Evolutionary conservation across 257 asterid genomes (phyloP), one percentile per base, ranked within the genome.

Genomic region (Mentha longifolia): DNA sequence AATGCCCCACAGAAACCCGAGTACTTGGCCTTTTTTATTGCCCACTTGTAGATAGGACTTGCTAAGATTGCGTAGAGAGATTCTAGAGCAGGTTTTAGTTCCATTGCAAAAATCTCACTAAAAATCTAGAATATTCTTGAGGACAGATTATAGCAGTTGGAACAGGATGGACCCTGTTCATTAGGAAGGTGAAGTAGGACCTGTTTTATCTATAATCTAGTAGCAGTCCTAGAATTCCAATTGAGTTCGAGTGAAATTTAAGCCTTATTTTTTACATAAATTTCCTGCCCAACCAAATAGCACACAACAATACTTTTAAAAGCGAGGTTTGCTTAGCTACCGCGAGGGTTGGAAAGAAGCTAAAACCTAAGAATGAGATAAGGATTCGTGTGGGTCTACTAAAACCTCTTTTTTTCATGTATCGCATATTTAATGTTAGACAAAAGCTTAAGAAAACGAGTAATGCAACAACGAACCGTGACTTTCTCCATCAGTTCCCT

Each of bases 401-500:
- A 37, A 61, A 37, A 51, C 62, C 50, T 51, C 51, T 22, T 43
- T 9, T 9, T 68, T 33, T n/a, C 59, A 57, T 28, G 28, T 50
- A 41, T 39, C 52, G 22, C 31, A 49, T 49, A 22, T 25, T 14
- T 17, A 30, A 46, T 67, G 15, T 22, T 72, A 72, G 63, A 64
- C 17, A 69, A 73, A 30, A 69, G 66, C 51, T 52, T 59, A 37
- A 74, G 52, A 80, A 61, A 65, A 33, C 50, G 71, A 30, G 59
- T 64, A 57, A 64, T 67, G 63, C 45, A 79, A 76, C 71, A 58
- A 82, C 96, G 49, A 74, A 91, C 99, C 87, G 80, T 81, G 75
- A 94, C 95, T 85, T 79, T 89, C 82, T 86, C 96, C 77, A 79
- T 83, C 55, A 56, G 81, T 79, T 86, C 92, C 86, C 99, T 86